Evolutionary conservation across 768 basidiomycete species (phyloP).

Genomic region (Psilocybe azurescens): DNA sequence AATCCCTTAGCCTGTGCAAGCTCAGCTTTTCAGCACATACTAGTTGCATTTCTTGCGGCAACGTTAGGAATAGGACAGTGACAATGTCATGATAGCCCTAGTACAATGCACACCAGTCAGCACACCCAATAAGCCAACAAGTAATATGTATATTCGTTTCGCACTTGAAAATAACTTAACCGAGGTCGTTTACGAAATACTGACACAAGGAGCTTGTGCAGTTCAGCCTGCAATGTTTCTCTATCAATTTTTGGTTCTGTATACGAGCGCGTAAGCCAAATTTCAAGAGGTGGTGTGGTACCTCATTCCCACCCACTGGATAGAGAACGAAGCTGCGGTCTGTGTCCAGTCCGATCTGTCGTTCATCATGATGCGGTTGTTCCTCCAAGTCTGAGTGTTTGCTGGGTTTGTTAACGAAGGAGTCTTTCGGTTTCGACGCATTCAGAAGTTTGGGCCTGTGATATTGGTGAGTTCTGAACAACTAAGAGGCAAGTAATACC

Average conservation of each 20-base stretch:
- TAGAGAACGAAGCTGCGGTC: conserved; percentile 94
- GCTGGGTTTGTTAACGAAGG: conserved; percentile 10
- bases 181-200: conserved; percentile 75
- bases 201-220: conserved; percentile 76
- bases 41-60: conserved; percentile 64
- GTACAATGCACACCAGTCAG: neutral
- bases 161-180: conserved; percentile 85
- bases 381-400: conserved; percentile 9
- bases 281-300: conserved; percentile 20
- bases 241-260: conserved; percentile 37
- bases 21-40: conserved; percentile 74
- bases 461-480: neutral
- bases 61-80: conserved; percentile 79
- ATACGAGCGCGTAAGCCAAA: conserved; percentile 11
- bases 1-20: conserved; percentile 80
- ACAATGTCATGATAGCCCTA: conserved; percentile 95
- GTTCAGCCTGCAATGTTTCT: conserved; percentile 63
- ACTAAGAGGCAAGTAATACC: neutral
- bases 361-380: conserved; percentile 73
- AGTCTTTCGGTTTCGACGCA: conserved; percentile 16
- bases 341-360: conserved; percentile 88
- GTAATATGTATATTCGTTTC: too few relatives aligned
- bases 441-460: conserved; percentile 34
- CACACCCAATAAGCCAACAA: too few relatives aligned
- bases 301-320: conserved; percentile 68